Percentiles rank a stretch among this genome's conserved stretches.
These are phyloP conservation scores for Escallonia herrerae DNA, from an alignment of 129 eudicot genomes.

Conservation along the genomic window DNA sequence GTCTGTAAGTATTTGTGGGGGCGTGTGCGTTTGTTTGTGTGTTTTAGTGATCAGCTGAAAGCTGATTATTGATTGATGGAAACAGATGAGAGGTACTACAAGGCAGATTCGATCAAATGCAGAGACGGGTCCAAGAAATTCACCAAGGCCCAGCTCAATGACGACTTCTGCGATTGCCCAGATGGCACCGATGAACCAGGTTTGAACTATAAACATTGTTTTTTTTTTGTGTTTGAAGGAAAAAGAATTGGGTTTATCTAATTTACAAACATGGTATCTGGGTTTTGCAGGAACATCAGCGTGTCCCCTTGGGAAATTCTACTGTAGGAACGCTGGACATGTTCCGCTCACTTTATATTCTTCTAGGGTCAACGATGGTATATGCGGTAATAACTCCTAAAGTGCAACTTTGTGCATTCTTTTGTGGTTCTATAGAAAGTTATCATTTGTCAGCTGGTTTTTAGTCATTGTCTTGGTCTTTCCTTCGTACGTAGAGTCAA, in stretches of 20 bases:
- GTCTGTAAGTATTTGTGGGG: not conserved
- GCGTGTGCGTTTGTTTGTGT: too few species aligned
- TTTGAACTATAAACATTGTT: not conserved
- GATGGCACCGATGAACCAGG: slow-evolving; percentile 99
- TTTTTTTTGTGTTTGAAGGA: too few species aligned
- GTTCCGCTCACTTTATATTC: slow-evolving; percentile 56
- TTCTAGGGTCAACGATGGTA: slow-evolving; percentile 94
- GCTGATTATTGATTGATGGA: not conserved
- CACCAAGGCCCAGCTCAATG: slow-evolving; percentile 56
- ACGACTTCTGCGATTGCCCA: slow-evolving; percentile 85
- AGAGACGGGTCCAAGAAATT: slow-evolving; percentile 86
- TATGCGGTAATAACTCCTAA: slow-evolving; percentile 75
- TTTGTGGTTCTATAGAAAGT: too few species aligned
- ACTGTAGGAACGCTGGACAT: slow-evolving; percentile 76
- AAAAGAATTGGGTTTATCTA: too few species aligned
- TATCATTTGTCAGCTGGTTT: too few species aligned
- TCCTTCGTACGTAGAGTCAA: too few species aligned
- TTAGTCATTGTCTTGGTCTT: too few species aligned
- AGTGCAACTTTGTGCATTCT: too few species aligned
- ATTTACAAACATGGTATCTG: not conserved
- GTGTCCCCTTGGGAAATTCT: slow-evolving; percentile 78
- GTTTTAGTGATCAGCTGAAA: too few species aligned
- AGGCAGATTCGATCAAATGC: slow-evolving; percentile 47
- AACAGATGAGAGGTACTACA: slow-evolving; percentile 65
- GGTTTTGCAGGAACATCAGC: slow-evolving; percentile 92